phyloP scores from a whole-genome alignment of 2,329 filamentous ascomycete genomes.

The Cladosporium sp. region DNA sequence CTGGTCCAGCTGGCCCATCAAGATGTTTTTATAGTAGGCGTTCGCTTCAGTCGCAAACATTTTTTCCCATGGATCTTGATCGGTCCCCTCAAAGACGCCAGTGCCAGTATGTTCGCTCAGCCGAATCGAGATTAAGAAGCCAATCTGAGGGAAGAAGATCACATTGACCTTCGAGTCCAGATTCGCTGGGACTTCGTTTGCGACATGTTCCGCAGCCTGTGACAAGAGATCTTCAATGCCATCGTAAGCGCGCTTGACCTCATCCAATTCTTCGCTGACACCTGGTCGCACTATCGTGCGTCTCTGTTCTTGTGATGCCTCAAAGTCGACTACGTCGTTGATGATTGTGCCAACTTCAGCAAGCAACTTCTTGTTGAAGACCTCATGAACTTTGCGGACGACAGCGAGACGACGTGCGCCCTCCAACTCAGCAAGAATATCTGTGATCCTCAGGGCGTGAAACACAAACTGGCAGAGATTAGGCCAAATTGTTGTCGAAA shows the following conservation, averaged over 20 bases:
- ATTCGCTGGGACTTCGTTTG: constrained; percentile 57
- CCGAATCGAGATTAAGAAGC: constrained; percentile 76
- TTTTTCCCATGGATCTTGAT: constrained; percentile 66
- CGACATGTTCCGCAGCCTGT: constrained; percentile 62
- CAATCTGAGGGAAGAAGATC: constrained; percentile 85
- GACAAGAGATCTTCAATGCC: constrained; percentile 72
- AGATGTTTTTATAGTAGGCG: constrained; percentile 80
- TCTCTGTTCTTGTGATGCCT: constrained; percentile 65
- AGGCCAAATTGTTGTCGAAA: constrained; percentile 60
- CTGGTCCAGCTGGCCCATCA: constrained; percentile 76
- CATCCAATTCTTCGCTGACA: constrained; percentile 70
- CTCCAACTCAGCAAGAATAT: constrained; percentile 55
- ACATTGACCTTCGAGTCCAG: constrained; percentile 61
- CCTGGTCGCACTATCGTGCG: constrained; percentile 70
- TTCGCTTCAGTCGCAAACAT: constrained; percentile 66
- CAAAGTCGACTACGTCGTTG: constrained; percentile 72
- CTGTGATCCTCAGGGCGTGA: constrained; percentile 64
- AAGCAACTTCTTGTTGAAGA: constrained; percentile 57
- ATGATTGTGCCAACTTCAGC: constrained; percentile 67
- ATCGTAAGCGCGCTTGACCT: constrained; percentile 71
- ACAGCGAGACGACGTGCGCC: constrained; percentile 52
- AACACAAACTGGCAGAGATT: constrained; percentile 69
- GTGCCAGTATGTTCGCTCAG: constrained; percentile 56
- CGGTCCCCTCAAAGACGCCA: constrained; percentile 59
- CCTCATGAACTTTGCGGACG: constrained; percentile 54